A percentile compares a stretch with the other conserved stretches of the same genome.
These are phyloP conservation scores for Penicillium sp. DNA, from an alignment of 2,329 filamentous ascomycete genomes.

Conservation along the genomic window DNA sequence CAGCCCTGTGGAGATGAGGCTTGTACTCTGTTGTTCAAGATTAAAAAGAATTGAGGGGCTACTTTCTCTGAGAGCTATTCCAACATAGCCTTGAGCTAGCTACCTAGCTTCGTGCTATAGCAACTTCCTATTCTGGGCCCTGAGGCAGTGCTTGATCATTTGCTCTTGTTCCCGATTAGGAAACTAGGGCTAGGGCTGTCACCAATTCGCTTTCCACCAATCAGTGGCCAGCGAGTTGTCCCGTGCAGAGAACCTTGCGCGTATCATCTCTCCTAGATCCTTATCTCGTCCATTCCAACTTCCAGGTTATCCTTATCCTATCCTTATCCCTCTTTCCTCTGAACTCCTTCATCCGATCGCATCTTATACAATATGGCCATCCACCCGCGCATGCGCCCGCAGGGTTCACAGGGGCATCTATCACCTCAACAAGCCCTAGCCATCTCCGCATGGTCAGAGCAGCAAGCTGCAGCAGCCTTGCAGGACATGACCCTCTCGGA, in stretches of 20 bases:
- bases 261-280: constrained; percentile 12
- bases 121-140: background rate
- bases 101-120: background rate
- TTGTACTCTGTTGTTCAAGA: background rate
- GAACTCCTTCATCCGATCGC: background rate
- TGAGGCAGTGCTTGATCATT: background rate
- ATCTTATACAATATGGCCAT: constrained; percentile 43
- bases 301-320: constrained; percentile 4
- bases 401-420: constrained; percentile 26
- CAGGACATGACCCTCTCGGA: constrained; percentile 37
- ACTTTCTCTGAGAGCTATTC: background rate
- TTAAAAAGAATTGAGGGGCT: background rate
- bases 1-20: constrained; percentile 12
- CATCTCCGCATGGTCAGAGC: constrained; percentile 66
- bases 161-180: constrained; percentile 7
- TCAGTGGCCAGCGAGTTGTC: constrained; percentile 14
- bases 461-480: constrained; percentile 40
- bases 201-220: constrained; percentile 18
- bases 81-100: background rate
- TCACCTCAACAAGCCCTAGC: constrained; percentile 51
- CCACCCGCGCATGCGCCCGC: constrained; percentile 37
- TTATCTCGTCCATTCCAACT: constrained; percentile 13
- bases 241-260: constrained; percentile 21
- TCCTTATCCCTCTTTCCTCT: constrained; percentile 5
- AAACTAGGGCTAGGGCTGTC: constrained; percentile 25